These are phyloP conservation scores for Malus hybrid DNA, from an alignment of 331 rosid species.

Conservation along the genomic window DNA sequence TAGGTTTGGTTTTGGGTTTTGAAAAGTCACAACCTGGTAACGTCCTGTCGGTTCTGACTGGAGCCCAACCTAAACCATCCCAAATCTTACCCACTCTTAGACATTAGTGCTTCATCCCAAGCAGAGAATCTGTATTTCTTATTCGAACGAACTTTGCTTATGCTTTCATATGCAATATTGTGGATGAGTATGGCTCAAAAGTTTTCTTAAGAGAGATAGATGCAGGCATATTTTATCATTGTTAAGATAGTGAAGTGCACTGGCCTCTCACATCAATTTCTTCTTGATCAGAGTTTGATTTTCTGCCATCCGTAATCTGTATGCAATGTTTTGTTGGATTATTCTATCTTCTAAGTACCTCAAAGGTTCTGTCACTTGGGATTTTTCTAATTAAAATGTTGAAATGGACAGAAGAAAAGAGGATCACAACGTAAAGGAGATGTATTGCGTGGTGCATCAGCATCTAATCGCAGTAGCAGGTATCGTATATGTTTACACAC, in stretches of 20 bases:
- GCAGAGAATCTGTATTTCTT: not conserved
- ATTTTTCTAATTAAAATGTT: conserved; percentile 11
- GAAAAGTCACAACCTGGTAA: not conserved
- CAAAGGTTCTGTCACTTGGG: conserved; percentile 5
- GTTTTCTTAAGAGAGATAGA: not conserved
- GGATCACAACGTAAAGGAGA: conserved; percentile 48
- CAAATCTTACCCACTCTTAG: not conserved
- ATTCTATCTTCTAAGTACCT: not conserved
- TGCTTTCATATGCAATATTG: not conserved
- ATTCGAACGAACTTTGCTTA: not conserved
- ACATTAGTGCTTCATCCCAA: not conserved
- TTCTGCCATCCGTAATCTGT: not conserved
- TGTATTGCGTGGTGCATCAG: conserved; percentile 41
- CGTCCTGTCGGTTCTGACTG: not conserved
- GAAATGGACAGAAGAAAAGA: conserved; percentile 70
- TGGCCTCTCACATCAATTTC: not conserved
- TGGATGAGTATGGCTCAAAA: not conserved
- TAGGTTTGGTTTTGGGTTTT: not conserved
- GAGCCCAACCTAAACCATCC: not conserved
- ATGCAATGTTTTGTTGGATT: not conserved
- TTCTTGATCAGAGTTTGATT: conserved; percentile 4
- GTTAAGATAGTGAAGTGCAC: not conserved
- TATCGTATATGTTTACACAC: conserved; percentile 19
- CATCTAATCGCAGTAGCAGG: conserved; percentile 63
- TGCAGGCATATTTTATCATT: not conserved